A percentile compares a stretch with the other conserved stretches of the same genome.
Evolutionary conservation across 345 rosid genomes (phyloP).

Genomic region (Noccaea caerulescens): DNA sequence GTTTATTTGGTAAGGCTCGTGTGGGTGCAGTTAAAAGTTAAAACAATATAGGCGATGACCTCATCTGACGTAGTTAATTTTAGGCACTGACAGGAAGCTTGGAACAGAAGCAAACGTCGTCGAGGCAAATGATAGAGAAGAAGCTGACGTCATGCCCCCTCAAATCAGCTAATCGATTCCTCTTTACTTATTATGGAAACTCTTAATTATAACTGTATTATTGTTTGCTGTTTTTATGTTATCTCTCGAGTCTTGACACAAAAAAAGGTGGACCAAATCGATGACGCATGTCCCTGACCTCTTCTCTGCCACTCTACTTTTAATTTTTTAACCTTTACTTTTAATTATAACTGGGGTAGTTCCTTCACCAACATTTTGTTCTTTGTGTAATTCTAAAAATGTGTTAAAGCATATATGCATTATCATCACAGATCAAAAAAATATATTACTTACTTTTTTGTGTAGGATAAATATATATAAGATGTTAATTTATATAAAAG

Average conservation of each 20-base stretch:
- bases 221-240: slow-evolving; percentile 4
- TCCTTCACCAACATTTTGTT: too few species aligned
- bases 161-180: slow-evolving; percentile 14
- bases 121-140: slow-evolving; percentile 22
- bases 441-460: too few species aligned
- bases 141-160: slow-evolving; percentile 28
- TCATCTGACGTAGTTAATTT: slow-evolving; percentile 29
- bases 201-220: slow-evolving; percentile 16
- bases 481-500: too few species aligned
- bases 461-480: too few species aligned
- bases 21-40: slow-evolving; percentile 13
- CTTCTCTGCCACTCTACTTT: slow-evolving; percentile 19
- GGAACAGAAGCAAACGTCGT: slow-evolving; percentile 37
- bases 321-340: background rate
- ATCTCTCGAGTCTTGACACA: background rate
- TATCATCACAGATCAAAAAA: too few species aligned
- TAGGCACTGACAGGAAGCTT: slow-evolving; percentile 35
- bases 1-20: background rate
- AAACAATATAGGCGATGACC: slow-evolving; percentile 16
- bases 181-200: slow-evolving; percentile 37
- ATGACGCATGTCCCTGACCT: slow-evolving; percentile 24
- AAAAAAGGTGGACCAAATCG: slow-evolving; percentile 10
- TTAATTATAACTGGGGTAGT: too few species aligned
- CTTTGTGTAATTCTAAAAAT: too few species aligned
- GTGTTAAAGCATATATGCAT: too few species aligned